Conservation (phyloP, 139 green algal genomes). For the Desmodesmus armatus region DNA sequence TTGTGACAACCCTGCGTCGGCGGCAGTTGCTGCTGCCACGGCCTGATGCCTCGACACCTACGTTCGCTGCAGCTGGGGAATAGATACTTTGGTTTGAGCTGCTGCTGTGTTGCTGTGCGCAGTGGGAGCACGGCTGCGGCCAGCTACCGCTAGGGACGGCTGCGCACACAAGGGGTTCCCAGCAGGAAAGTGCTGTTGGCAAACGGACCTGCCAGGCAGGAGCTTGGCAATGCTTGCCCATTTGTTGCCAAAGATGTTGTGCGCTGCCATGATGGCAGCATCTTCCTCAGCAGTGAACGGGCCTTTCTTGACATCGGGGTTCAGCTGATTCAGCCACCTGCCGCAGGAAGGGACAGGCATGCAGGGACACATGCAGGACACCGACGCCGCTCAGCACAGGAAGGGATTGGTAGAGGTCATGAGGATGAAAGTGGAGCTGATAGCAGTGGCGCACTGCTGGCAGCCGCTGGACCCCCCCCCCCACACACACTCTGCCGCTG, state of each 20-base stretch:
- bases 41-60: not conserved
- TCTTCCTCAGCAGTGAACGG: conserved; percentile 58
- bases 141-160: not conserved
- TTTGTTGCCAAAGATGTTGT: conserved; percentile 81
- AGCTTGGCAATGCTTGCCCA: conserved; percentile 84
- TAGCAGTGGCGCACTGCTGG: not conserved
- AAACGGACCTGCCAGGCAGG: conserved; percentile 79
- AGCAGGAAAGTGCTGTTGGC: too few relatives aligned
- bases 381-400: not conserved
- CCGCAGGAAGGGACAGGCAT: not conserved
- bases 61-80: too few relatives aligned
- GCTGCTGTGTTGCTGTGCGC: not conserved
- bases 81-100: not conserved
- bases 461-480: not conserved
- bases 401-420: not conserved
- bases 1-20: not conserved
- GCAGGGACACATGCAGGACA: not conserved
- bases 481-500: not conserved
- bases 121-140: not conserved
- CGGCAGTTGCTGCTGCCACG: not conserved
- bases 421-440: not conserved
- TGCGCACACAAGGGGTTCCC: too few relatives aligned
- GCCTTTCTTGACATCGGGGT: conserved; percentile 56
- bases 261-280: conserved; percentile 57
- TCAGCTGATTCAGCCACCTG: conserved; percentile 67